Percentiles rank a stretch among this genome's conserved stretches.
These are phyloP conservation scores for Cucurbita pepo DNA, from an alignment of 306 rosid genomes.

Conservation along the genomic window DNA sequence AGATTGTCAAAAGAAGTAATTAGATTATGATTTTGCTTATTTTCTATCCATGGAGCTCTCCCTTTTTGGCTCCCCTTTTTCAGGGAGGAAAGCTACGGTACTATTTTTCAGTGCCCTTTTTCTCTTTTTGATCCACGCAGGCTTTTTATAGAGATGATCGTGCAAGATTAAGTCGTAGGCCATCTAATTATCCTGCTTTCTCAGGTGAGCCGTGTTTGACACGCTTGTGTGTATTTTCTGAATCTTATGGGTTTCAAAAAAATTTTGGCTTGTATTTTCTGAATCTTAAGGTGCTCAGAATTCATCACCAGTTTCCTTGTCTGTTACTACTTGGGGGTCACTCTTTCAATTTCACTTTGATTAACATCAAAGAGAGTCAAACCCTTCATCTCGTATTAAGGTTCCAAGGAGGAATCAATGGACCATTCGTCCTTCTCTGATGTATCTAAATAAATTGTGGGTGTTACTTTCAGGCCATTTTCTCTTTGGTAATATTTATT, in stretches of 20 bases:
- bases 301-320: not conserved
- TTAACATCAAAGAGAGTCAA: too few species aligned
- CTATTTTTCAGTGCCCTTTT: not conserved
- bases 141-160: constrained; percentile 80
- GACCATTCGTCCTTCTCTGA: too few species aligned
- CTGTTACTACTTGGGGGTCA: too few species aligned
- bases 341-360: too few species aligned
- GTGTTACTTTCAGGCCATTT: too few species aligned
- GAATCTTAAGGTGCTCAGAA: not conserved
- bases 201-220: constrained; percentile 42
- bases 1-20: constrained; percentile 73
- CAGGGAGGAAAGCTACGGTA: not conserved
- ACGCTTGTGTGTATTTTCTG: not conserved
- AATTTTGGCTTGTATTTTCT: not conserved
- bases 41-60: constrained; percentile 7
- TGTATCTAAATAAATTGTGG: too few species aligned
- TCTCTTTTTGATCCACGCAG: constrained; percentile 29
- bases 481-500: too few species aligned
- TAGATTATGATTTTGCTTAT: constrained; percentile 9
- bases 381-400: too few species aligned
- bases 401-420: too few species aligned
- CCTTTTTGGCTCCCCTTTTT: not conserved
- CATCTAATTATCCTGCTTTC: constrained; percentile 43
- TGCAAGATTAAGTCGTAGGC: constrained; percentile 42
- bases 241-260: not conserved